A percentile compares a stretch with the other conserved stretches of the same genome.
Conservation (phyloP, 352 stramenopile genomes). For the Globisporangium barbulae region DNA sequence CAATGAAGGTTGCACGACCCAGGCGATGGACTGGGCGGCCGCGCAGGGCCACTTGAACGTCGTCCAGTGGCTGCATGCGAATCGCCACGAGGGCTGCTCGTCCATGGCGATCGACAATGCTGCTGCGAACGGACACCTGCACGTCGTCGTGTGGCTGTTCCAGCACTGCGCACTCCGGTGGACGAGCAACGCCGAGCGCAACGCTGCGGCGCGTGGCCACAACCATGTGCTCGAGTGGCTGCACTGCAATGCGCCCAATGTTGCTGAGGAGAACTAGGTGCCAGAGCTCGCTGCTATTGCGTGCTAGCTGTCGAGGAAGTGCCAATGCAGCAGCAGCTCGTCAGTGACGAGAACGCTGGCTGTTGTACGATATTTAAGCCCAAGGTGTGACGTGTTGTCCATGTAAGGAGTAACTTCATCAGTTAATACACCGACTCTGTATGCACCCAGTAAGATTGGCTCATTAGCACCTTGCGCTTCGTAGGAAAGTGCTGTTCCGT, state of each 20-base stretch:
- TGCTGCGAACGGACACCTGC: conserved; percentile 4
- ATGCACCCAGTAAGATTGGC: background rate
- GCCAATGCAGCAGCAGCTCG: background rate
- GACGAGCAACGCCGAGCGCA: conserved; percentile 5
- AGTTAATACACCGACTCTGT: background rate
- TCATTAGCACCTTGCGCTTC: no score
- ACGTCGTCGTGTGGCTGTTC: conserved; percentile 8
- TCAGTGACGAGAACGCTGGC: background rate
- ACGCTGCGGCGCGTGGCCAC: conserved; percentile 2
- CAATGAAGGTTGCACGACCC: conserved; percentile 48
- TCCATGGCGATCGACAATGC: conserved; percentile 8
- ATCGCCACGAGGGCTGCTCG: conserved; percentile 44
- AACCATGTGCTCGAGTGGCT: conserved; percentile 10
- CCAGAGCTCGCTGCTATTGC: background rate
- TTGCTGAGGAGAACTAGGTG: background rate
- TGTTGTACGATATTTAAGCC: background rate
- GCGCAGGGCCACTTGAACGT: conserved; percentile 53
- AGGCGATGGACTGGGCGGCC: conserved; percentile 68
- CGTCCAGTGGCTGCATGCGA: conserved; percentile 53
- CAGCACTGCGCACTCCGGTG: background rate
- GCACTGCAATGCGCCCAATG: background rate
- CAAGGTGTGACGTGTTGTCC: no score
- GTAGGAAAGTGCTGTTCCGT: background rate
- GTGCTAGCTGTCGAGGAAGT: background rate
- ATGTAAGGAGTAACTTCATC: no score